phyloP scores from a whole-genome alignment of 345 rosid species.

The Murraya paniculata region DNA sequence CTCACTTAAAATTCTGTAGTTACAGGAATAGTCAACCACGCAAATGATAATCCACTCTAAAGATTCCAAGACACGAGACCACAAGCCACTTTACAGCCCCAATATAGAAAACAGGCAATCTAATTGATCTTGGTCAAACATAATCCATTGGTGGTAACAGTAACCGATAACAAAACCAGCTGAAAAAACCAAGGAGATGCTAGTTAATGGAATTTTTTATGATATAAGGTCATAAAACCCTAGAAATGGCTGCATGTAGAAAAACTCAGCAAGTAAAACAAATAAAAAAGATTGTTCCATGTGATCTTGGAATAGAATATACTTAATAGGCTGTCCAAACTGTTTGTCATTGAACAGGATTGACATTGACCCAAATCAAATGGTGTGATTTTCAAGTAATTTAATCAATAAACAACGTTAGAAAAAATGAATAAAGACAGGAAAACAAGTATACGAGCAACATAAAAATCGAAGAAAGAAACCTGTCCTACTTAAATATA shows the following conservation, averaged over 20 bases:
- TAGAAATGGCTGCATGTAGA: conserved; percentile 35
- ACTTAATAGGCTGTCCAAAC: conserved; percentile 47
- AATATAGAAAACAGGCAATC: conserved; percentile 29
- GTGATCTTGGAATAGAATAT: conserved; percentile 67
- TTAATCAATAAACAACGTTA: conserved; percentile 15
- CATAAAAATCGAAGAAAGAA: conserved; percentile 19
- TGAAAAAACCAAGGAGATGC: conserved; percentile 41
- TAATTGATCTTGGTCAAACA: conserved; percentile 52
- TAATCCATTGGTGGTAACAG: conserved; percentile 30
- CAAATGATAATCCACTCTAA: conserved; percentile 27
- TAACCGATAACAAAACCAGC: conserved; percentile 42
- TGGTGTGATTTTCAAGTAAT: conserved; percentile 16
- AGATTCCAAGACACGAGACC: conserved; percentile 43
- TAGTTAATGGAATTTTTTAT: conserved; percentile 46
- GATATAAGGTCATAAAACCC: conserved; percentile 23
- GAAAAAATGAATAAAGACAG: conserved; percentile 22
- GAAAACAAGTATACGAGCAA: conserved; percentile 23
- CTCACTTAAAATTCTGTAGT: conserved; percentile 31
- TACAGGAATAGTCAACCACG: conserved; percentile 33
- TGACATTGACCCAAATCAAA: conserved; percentile 34
- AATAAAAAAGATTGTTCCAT: conserved; percentile 50
- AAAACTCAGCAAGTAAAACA: conserved; percentile 33
- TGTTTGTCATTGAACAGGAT: conserved; percentile 37
- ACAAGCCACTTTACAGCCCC: conserved; percentile 28
- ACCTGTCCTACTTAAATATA: conserved; percentile 15